Evolutionary conservation across 768 basidiomycete genomes (phyloP).

Genomic region (Trichaptum fuscoviolaceum): DNA sequence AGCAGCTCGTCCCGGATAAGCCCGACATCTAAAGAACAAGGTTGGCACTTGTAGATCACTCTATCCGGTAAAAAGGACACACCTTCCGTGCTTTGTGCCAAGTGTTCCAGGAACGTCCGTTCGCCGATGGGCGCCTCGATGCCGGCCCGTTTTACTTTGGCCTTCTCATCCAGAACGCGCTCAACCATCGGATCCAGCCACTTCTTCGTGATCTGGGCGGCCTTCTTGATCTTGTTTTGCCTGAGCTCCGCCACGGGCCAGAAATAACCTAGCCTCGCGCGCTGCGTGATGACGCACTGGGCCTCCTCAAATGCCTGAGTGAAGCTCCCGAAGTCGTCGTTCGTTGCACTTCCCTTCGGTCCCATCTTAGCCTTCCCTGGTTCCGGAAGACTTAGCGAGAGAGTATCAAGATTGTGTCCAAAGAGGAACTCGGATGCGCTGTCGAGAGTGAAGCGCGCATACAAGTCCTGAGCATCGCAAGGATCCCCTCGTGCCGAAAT

Average conservation of each 20-base stretch:
- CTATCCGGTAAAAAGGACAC: constrained; percentile 12
- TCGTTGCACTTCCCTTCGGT: constrained; percentile 55
- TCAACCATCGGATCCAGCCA: constrained; percentile 62
- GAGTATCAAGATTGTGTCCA: constrained; percentile 56
- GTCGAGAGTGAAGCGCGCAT: constrained; percentile 62
- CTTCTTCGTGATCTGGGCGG: constrained; percentile 29
- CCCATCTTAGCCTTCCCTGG: constrained; percentile 42
- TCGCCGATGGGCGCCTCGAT: constrained; percentile 37
- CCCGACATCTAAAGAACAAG: constrained; percentile 42
- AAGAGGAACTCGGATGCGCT: constrained; percentile 72
- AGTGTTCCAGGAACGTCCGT: constrained; percentile 62
- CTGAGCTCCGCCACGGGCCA: constrained; percentile 41
- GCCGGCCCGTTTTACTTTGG: constrained; percentile 31
- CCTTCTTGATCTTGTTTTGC: constrained; percentile 30
- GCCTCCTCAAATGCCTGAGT: constrained; percentile 38
- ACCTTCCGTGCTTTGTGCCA: constrained; percentile 64
- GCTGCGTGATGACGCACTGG: constrained; percentile 30
- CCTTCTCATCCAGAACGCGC: constrained; percentile 44
- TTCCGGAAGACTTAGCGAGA: constrained; percentile 48
- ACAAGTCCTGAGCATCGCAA: constrained; percentile 65
- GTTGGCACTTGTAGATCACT: not conserved
- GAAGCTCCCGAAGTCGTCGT: constrained; percentile 56
- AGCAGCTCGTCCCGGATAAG: constrained; percentile 74
- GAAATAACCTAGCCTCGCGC: constrained; percentile 30
- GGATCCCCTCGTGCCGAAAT: constrained; percentile 40